Evolutionary conservation across 148 eudicot species (phyloP).

Genomic region (Rheum nobile): DNA sequence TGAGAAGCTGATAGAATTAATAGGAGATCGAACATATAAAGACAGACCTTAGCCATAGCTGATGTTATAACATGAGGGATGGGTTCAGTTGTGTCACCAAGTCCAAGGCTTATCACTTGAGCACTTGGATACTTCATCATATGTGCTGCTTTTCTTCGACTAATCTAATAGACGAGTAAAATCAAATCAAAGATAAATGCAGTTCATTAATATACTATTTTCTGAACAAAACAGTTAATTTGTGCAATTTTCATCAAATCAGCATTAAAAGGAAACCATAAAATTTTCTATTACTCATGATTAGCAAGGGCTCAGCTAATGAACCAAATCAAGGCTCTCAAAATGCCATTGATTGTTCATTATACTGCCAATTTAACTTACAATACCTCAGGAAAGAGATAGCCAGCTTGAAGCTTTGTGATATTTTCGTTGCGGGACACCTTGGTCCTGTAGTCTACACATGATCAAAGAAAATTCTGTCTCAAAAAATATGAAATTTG

Average conservation of each 20-base stretch:
- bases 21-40: neutral
- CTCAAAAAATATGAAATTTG: too few relatives aligned
- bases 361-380: too few relatives aligned
- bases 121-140: constrained; percentile 71
- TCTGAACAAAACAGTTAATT: too few relatives aligned
- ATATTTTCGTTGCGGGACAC: constrained; percentile 71
- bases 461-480: too few relatives aligned
- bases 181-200: neutral
- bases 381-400: constrained; percentile 86
- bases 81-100: constrained; percentile 92
- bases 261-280: too few relatives aligned
- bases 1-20: neutral
- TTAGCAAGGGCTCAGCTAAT: too few relatives aligned
- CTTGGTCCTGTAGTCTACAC: constrained; percentile 55
- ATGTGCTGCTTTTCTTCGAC: constrained; percentile 65
- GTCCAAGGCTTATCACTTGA: constrained; percentile 83
- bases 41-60: constrained; percentile 67
- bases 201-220: too few relatives aligned
- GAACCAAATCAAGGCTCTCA: too few relatives aligned
- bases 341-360: too few relatives aligned
- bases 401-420: constrained; percentile 83
- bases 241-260: too few relatives aligned
- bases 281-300: too few relatives aligned
- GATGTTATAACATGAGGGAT: constrained; percentile 78
- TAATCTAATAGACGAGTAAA: constrained; percentile 26